phyloP scores from a whole-genome alignment of 495 filamentous ascomycete genomes.

The Podospora comata region DNA sequence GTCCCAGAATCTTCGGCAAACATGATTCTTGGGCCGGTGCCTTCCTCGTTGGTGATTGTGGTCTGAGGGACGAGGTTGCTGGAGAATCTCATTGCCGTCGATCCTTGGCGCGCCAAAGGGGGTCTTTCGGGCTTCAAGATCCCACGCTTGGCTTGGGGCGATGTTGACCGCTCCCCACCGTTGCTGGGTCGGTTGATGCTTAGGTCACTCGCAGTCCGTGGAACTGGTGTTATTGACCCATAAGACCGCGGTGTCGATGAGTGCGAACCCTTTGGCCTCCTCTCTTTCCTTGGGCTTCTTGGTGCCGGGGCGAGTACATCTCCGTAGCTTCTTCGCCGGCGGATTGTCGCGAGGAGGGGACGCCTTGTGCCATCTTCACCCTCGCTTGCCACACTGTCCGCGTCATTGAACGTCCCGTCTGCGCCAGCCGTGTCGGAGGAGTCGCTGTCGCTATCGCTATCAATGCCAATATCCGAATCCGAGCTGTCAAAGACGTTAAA shows the following conservation, averaged over 20 bases:
- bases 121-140: slow-evolving; percentile 39
- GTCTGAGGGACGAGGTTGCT: slow-evolving; percentile 74
- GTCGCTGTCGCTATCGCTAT: slow-evolving; percentile 48
- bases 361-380: slow-evolving; percentile 24
- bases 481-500: slow-evolving; percentile 60
- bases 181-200: slow-evolving; percentile 5
- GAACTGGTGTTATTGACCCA: slow-evolving; percentile 19
- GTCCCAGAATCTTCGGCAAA: slow-evolving; percentile 54
- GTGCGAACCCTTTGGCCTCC: slow-evolving; percentile 16
- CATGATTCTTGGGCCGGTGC: slow-evolving; percentile 71
- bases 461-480: slow-evolving; percentile 36
- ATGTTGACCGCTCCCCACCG: slow-evolving; percentile 3
- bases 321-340: slow-evolving; percentile 37
- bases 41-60: slow-evolving; percentile 60
- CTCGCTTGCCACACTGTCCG: slow-evolving; percentile 26
- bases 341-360: slow-evolving; percentile 28
- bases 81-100: slow-evolving; percentile 57
- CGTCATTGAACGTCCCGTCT: slow-evolving; percentile 36
- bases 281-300: slow-evolving; percentile 21
- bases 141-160: slow-evolving; percentile 16
- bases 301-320: slow-evolving; percentile 25
- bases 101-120: slow-evolving; percentile 50
- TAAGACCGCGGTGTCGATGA: slow-evolving; percentile 18
- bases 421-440: slow-evolving; percentile 33
- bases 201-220: neutral